phyloP scores from a whole-genome alignment of 805 yeast genomes.

The Saturnispora mendoncae region DNA sequence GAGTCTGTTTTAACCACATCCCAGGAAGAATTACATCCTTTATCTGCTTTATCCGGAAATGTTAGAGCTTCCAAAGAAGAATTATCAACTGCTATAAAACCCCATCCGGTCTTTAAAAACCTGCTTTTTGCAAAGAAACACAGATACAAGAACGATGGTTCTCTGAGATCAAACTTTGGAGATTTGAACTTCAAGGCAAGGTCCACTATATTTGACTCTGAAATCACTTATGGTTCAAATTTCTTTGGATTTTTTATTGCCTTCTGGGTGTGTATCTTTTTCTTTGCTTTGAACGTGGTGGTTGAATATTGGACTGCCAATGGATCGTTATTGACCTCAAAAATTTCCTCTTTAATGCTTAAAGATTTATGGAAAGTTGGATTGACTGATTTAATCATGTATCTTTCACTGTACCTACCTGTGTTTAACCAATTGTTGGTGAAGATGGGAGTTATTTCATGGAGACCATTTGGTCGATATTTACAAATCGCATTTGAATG shows the following conservation, averaged over 20 bases:
- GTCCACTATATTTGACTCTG: conserved; percentile 47
- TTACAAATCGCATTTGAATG: conserved; percentile 51
- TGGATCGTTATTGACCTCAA: conserved; percentile 40
- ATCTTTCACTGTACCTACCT: conserved; percentile 53
- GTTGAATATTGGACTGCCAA: conserved; percentile 42
- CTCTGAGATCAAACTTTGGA: conserved; percentile 42
- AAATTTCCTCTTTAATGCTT: conserved; percentile 48
- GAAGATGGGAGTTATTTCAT: conserved; percentile 36
- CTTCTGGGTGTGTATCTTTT: conserved; percentile 62
- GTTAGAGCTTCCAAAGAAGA: background rate
- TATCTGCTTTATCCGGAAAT: background rate
- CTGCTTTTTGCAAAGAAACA: background rate
- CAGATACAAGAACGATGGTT: conserved; percentile 25
- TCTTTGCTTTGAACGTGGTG: conserved; percentile 44
- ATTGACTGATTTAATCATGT: conserved; percentile 67
- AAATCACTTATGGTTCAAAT: conserved; percentile 33
- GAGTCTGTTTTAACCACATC: background rate
- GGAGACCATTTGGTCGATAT: conserved; percentile 61
- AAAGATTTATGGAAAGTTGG: conserved; percentile 62
- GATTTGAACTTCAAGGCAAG: conserved; percentile 41
- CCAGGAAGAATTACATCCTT: background rate
- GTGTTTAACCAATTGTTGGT: conserved; percentile 51
- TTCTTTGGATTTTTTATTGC: conserved; percentile 79
- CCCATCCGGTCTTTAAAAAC: background rate
- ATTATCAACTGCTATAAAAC: background rate